A percentile compares a stretch with the other conserved stretches of the same genome.
phyloP scores from a whole-genome alignment of 345 rosid species.

The Eucalyptus cloeziana region DNA sequence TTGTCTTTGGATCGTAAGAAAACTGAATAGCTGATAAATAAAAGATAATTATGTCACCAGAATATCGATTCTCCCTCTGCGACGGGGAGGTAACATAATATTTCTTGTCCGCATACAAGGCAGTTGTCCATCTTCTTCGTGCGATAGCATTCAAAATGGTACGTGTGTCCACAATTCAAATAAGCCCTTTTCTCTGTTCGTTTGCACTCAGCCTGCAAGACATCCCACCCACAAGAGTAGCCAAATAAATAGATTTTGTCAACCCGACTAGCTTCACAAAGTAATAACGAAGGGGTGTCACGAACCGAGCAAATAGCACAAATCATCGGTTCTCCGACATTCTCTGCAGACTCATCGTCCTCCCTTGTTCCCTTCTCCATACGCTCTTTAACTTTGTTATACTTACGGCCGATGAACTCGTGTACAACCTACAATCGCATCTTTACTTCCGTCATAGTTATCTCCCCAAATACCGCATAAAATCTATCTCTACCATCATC shows the following conservation, averaged over 20 bases:
- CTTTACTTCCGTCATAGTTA: not conserved
- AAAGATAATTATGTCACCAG: no score
- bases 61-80: no score
- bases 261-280: not conserved
- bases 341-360: not conserved
- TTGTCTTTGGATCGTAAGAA: no score
- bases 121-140: no score
- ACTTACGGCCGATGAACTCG: not conserved
- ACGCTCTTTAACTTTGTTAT: not conserved
- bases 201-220: not conserved
- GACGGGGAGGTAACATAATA: no score
- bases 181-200: not conserved
- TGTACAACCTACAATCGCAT: not conserved
- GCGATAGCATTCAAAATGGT: not conserved
- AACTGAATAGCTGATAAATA: no score
- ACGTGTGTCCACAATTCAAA: not conserved
- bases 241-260: not conserved
- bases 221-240: no score
- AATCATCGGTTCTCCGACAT: not conserved
- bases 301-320: not conserved
- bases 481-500: no score
- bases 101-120: no score
- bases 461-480: no score
- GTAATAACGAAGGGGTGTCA: not conserved
- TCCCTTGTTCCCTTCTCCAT: not conserved